These are phyloP conservation scores for Acer negundo DNA, from an alignment of 345 rosid species.

Conservation along the genomic window DNA sequence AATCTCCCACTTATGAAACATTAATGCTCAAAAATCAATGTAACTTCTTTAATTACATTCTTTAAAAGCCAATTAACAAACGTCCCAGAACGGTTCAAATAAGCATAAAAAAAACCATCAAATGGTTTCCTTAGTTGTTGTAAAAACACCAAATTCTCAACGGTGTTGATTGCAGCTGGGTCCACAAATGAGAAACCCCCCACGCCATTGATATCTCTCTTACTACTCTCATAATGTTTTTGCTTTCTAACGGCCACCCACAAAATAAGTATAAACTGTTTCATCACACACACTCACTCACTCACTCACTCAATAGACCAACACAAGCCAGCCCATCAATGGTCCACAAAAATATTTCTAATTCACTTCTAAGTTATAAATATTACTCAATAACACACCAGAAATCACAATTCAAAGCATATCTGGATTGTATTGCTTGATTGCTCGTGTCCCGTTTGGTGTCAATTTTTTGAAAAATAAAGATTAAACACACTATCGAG, in stretches of 20 bases:
- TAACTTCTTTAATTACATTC: not conserved
- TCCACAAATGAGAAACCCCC: not conserved
- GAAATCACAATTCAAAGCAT: too few species aligned
- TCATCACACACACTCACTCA: constrained; percentile 7
- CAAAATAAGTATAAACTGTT: constrained; percentile 19
- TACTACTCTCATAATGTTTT: constrained; percentile 28
- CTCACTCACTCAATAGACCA: not conserved
- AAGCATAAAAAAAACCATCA: not conserved
- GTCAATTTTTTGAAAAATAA: not conserved
- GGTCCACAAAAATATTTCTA: not conserved
- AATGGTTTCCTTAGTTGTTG: not conserved
- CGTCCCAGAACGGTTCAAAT: not conserved
- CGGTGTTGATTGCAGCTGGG: not conserved
- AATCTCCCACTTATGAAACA: not conserved
- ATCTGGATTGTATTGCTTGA: too few species aligned
- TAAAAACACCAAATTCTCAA: not conserved
- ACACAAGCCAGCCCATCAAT: not conserved
- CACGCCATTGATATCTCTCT: constrained; percentile 19
- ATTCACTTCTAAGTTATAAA: not conserved
- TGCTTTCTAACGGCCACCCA: constrained; percentile 41
- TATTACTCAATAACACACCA: too few species aligned
- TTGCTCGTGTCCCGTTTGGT: too few species aligned
- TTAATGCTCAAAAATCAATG: not conserved
- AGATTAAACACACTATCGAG: too few species aligned
- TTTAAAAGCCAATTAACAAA: not conserved